These are phyloP conservation scores for Fusarium sp. DNA, from an alignment of 2,329 filamentous ascomycete species.

Conservation along the genomic window DNA sequence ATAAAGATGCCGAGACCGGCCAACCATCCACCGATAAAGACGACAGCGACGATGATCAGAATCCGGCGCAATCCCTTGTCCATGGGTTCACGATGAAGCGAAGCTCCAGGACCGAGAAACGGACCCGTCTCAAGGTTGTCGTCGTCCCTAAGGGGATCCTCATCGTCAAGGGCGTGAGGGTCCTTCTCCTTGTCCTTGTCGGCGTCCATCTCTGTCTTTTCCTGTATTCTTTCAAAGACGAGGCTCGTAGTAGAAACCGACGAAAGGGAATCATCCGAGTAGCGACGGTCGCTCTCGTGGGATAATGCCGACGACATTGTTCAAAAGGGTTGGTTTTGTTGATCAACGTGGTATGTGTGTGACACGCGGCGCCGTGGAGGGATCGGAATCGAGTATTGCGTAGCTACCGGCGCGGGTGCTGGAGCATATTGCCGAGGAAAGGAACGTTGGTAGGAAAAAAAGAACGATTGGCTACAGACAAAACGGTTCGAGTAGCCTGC, in stretches of 20 bases:
- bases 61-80: constrained; percentile 70
- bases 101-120: constrained; percentile 55
- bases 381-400: neutral
- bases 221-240: constrained; percentile 77
- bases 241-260: constrained; percentile 84
- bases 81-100: constrained; percentile 60
- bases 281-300: constrained; percentile 35
- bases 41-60: constrained; percentile 65
- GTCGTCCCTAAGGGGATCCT: constrained; percentile 51
- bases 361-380: constrained; percentile 9
- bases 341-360: constrained; percentile 10
- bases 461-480: constrained; percentile 17
- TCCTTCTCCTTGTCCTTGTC: constrained; percentile 40
- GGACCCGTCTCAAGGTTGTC: constrained; percentile 60
- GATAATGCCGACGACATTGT: constrained; percentile 31
- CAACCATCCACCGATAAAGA: constrained; percentile 73
- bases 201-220: constrained; percentile 54
- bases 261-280: constrained; percentile 68
- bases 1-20: constrained; percentile 73
- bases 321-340: constrained; percentile 3
- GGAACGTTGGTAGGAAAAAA: constrained; percentile 10
- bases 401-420: constrained; percentile 19
- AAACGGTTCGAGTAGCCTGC: neutral
- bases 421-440: constrained; percentile 34
- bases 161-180: constrained; percentile 53